These are phyloP conservation scores for Linanthus parryae DNA, from an alignment of 148 eudicot species.

Conservation along the genomic window DNA sequence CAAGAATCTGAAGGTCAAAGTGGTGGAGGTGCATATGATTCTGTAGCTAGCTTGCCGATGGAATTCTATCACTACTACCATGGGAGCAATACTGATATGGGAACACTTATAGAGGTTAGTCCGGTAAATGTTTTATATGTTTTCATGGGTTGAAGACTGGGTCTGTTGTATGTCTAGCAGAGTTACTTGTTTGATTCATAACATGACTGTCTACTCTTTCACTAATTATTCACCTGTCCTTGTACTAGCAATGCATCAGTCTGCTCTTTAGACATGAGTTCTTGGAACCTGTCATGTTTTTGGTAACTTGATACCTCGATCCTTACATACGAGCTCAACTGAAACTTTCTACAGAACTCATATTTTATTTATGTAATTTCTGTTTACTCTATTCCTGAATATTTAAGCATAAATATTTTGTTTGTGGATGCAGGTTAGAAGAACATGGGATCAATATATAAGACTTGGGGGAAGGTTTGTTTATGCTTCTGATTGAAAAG, in stretches of 20 bases:
- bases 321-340: neutral
- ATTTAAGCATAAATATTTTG: neutral
- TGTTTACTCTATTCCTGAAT: neutral
- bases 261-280: no score
- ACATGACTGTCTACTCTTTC: no score
- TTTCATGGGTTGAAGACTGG: no score
- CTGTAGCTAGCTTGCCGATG: constrained; percentile 7
- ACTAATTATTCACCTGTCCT: no score
- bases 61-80: constrained; percentile 12
- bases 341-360: neutral
- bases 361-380: neutral
- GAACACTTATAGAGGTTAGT: constrained; percentile 13
- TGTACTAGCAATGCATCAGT: no score
- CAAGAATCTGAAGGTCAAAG: neutral
- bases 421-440: constrained; percentile 9
- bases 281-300: no score
- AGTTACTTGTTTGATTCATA: no score
- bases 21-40: constrained; percentile 7
- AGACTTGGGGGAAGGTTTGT: constrained; percentile 10
- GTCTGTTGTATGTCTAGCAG: no score
- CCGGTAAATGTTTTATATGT: neutral
- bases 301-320: no score
- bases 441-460: constrained; percentile 13
- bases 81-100: constrained; percentile 13
- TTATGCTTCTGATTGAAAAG: no score